phyloP scores from a whole-genome alignment of 2,329 filamentous ascomycete genomes.

The Aspergillus pseudotamarii region DNA sequence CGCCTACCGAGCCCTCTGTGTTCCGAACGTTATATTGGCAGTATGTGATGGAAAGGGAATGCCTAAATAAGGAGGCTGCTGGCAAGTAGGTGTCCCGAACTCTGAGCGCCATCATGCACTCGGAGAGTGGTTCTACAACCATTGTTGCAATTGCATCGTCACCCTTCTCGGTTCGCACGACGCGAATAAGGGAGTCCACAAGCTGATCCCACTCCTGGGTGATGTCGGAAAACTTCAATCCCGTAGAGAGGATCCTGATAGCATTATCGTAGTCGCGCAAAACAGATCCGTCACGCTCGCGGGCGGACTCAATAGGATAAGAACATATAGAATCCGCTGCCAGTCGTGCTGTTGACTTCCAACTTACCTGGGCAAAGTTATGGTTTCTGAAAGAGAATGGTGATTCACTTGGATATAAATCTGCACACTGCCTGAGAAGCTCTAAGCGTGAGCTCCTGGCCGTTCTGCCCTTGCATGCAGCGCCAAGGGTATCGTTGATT shows the following conservation, averaged over 20 bases:
- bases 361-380: conserved; percentile 31
- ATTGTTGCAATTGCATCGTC: conserved; percentile 67
- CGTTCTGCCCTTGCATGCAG: conserved; percentile 36
- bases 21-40: conserved; percentile 10
- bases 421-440: conserved; percentile 41
- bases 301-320: conserved; percentile 42
- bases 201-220: conserved; percentile 52
- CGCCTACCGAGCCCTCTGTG: neutral
- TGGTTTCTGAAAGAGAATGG: conserved; percentile 13
- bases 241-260: conserved; percentile 67
- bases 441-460: conserved; percentile 42
- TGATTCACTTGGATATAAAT: conserved; percentile 25
- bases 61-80: conserved; percentile 33
- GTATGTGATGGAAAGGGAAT: conserved; percentile 40
- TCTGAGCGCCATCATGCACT: conserved; percentile 45
- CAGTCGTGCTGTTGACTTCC: conserved; percentile 39
- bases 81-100: conserved; percentile 38
- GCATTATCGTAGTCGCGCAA: conserved; percentile 69
- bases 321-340: conserved; percentile 45
- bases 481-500: conserved; percentile 34
- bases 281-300: conserved; percentile 56
- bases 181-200: conserved; percentile 59
- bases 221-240: conserved; percentile 42
- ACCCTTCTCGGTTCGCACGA: conserved; percentile 65
- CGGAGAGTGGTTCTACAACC: conserved; percentile 72